phyloP scores from a whole-genome alignment of 352 stramenopile species.

The Stramenopiles sp. region DNA sequence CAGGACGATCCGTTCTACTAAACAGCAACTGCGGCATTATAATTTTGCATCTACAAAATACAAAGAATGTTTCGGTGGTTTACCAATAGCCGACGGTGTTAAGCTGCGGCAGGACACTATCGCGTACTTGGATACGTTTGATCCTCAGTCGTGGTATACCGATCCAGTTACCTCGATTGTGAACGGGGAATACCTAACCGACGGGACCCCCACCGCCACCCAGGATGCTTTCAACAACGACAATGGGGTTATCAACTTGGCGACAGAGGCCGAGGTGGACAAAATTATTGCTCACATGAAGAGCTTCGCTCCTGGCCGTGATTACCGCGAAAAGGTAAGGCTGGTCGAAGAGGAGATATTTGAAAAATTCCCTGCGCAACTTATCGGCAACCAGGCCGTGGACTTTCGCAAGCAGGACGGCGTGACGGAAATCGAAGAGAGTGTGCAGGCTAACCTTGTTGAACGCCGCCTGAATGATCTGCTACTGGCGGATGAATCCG shows the following conservation, averaged over 20 bases:
- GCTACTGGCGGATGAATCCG: conserved; percentile 31
- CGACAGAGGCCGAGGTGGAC: conserved; percentile 30
- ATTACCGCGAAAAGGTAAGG: conserved; percentile 28
- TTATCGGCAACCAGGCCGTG: conserved; percentile 41
- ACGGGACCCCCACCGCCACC: background rate
- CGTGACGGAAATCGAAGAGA: conserved; percentile 42
- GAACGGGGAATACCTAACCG: background rate
- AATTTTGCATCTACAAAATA: conserved; percentile 39
- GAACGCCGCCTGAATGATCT: conserved; percentile 36
- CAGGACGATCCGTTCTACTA: too few relatives aligned
- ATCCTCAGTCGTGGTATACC: conserved; percentile 31
- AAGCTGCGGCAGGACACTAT: conserved; percentile 27
- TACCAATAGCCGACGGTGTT: conserved; percentile 26
- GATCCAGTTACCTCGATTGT: conserved; percentile 27
- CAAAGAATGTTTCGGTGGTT: conserved; percentile 28
- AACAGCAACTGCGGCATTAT: conserved; percentile 18
- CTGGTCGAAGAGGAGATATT: conserved; percentile 34
- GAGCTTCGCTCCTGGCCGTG: conserved; percentile 24
- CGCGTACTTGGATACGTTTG: conserved; percentile 32
- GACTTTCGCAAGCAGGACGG: conserved; percentile 49
- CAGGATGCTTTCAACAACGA: background rate
- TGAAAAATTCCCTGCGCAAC: conserved; percentile 26
- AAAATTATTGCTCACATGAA: conserved; percentile 21
- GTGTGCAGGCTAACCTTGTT: conserved; percentile 35
- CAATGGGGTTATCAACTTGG: conserved; percentile 13